Evolutionary conservation across 2,329 filamentous ascomycete genomes (phyloP).

Genomic region (Penicillium rolfsii): DNA sequence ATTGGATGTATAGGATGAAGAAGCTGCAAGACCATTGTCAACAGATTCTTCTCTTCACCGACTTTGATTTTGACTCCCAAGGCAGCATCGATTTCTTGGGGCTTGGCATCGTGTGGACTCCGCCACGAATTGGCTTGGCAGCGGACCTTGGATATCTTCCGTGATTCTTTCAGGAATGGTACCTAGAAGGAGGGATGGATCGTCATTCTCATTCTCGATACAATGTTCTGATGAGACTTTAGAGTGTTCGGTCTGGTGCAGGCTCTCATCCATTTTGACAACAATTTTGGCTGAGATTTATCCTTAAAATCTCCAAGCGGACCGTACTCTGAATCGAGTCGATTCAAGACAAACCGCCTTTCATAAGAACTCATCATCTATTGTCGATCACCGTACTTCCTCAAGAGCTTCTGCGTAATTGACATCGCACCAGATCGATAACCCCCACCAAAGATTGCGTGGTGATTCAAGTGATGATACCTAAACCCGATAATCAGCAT

Average conservation of each 20-base stretch:
- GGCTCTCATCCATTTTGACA: not conserved
- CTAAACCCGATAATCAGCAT: constrained; percentile 46
- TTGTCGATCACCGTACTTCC: constrained; percentile 64
- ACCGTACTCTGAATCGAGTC: no score
- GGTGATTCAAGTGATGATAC: constrained; percentile 90
- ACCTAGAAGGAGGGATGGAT: not conserved
- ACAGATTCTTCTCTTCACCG: not conserved
- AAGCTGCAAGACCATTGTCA: not conserved
- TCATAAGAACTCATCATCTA: constrained; percentile 2
- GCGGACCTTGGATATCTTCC: constrained; percentile 3
- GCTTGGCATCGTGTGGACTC: constrained; percentile 18
- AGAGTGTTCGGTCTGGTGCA: no score
- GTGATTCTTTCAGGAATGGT: constrained; percentile 6
- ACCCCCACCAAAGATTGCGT: constrained; percentile 78
- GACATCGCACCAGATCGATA: constrained; percentile 76
- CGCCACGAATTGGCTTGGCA: constrained; percentile 19
- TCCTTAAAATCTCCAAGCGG: not conserved
- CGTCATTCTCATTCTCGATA: not conserved
- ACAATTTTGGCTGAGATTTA: not conserved
- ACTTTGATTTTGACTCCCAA: not conserved
- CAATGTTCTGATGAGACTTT: not conserved
- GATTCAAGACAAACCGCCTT: not conserved
- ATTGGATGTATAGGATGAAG: not conserved
- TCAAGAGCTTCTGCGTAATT: constrained; percentile 75
- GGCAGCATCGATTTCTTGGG: constrained; percentile 14